Percentiles rank a stretch among this genome's conserved stretches.
These are phyloP conservation scores for Pythium diclinum DNA, from an alignment of 352 stramenopile genomes.

Conservation along the genomic window DNA sequence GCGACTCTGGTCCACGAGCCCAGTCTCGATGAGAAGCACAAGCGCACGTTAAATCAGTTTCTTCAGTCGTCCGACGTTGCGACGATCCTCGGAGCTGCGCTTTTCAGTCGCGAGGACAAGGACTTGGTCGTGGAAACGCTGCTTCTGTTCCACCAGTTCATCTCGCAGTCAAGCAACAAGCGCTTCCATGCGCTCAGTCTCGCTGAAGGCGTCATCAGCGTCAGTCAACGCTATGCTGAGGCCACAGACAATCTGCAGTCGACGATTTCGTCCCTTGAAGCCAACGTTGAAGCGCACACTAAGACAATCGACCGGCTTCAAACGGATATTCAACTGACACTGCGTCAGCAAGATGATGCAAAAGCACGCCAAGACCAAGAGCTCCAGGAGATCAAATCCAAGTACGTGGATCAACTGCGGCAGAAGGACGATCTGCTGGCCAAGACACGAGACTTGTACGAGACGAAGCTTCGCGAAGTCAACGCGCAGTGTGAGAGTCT, in stretches of 20 bases:
- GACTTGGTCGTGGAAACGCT: slow-evolving; percentile 63
- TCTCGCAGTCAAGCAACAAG: slow-evolving; percentile 52
- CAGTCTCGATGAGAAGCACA: slow-evolving; percentile 59
- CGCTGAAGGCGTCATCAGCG: slow-evolving; percentile 58
- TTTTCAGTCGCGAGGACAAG: slow-evolving; percentile 68
- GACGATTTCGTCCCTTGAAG: slow-evolving; percentile 46
- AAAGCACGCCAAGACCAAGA: slow-evolving; percentile 66
- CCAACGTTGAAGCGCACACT: slow-evolving; percentile 39
- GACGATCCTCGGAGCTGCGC: slow-evolving; percentile 47
- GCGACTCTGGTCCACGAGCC: slow-evolving; percentile 47
- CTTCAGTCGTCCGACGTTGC: slow-evolving; percentile 71
- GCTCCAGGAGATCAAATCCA: slow-evolving; percentile 50
- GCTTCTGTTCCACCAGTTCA: slow-evolving; percentile 48
- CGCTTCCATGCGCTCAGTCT: slow-evolving; percentile 58
- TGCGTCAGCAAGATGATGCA: slow-evolving; percentile 50
- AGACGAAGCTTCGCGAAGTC: slow-evolving; percentile 59
- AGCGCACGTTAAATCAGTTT: slow-evolving; percentile 65
- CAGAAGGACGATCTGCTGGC: slow-evolving; percentile 61
- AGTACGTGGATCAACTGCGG: slow-evolving; percentile 60
- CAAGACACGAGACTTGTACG: slow-evolving; percentile 60
- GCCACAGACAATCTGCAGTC: slow-evolving; percentile 56
- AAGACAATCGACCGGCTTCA: slow-evolving; percentile 58
- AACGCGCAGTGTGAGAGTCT: slow-evolving; percentile 67
- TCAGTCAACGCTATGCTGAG: slow-evolving; percentile 48
- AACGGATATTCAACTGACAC: slow-evolving; percentile 52